Conservation (phyloP, 2,329 filamentous ascomycete species). For the Teratosphaeria zuluensis region DNA sequence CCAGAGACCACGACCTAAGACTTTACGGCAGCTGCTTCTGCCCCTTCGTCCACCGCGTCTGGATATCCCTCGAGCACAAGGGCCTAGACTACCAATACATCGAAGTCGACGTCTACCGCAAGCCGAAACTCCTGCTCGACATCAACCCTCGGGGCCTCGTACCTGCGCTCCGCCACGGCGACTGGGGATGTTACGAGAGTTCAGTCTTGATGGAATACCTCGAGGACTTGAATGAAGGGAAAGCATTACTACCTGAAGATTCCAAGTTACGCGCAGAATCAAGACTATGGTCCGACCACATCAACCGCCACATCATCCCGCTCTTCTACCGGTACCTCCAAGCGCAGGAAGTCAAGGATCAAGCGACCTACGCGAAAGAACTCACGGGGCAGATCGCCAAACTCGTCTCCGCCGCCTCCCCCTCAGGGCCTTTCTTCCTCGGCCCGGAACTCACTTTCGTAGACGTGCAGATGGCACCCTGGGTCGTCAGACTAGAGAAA, state of each 20-base stretch:
- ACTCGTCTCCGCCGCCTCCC: constrained; percentile 47
- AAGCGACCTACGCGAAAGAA: constrained; percentile 48
- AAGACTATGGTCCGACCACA: constrained; percentile 72
- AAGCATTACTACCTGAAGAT: constrained; percentile 54
- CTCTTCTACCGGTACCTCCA: constrained; percentile 66
- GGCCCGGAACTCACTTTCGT: constrained; percentile 52
- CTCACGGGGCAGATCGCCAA: constrained; percentile 58
- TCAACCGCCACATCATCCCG: constrained; percentile 68
- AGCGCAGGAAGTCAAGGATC: constrained; percentile 50
- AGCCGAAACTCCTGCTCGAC: constrained; percentile 60
- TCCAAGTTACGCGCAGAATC: constrained; percentile 62
- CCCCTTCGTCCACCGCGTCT: constrained; percentile 78
- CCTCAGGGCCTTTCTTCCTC: constrained; percentile 60
- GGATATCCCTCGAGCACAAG: constrained; percentile 79
- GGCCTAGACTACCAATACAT: constrained; percentile 73
- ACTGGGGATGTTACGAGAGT: constrained; percentile 77
- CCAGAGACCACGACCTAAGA: constrained; percentile 61
- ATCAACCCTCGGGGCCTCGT: constrained; percentile 68
- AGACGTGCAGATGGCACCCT: constrained; percentile 67
- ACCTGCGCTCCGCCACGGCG: constrained; percentile 65
- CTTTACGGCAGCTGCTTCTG: constrained; percentile 79
- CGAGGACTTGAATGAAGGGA: constrained; percentile 58
- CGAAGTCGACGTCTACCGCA: constrained; percentile 72
- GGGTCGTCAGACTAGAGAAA: constrained; percentile 58
- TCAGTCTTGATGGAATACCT: constrained; percentile 79